phyloP scores from a whole-genome alignment of 2,329 filamentous ascomycete genomes.

The Fusarium nisikadoi region DNA sequence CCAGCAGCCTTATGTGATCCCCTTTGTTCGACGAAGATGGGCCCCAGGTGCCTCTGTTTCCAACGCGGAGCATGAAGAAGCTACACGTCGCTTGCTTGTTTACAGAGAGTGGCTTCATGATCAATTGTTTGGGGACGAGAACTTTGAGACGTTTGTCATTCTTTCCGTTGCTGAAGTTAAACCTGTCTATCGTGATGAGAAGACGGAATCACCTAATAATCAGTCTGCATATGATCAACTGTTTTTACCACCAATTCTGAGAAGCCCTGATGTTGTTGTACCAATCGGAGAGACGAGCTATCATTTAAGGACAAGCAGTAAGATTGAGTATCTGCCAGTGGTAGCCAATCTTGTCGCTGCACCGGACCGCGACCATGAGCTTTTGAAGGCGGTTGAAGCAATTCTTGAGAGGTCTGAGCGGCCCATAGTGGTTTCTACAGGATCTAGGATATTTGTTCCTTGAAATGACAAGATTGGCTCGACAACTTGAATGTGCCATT shows the following conservation, averaged over 20 bases:
- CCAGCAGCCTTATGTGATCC: neutral
- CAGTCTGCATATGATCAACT: neutral
- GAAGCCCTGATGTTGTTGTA: neutral
- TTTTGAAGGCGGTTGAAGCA: neutral
- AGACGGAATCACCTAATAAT: neutral
- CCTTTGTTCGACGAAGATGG: neutral
- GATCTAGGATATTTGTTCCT: neutral
- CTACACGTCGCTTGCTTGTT: rapidly evolving
- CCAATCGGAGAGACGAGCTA: neutral
- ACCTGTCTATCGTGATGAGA: neutral
- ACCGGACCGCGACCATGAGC: neutral
- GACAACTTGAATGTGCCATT: too few relatives aligned
- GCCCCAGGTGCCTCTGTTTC: neutral
- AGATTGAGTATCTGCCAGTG: neutral
- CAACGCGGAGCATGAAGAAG: neutral
- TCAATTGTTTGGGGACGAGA: neutral
- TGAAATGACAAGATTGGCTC: neutral
- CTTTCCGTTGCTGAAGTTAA: neutral
- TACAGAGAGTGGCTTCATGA: neutral
- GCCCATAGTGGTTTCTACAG: rapidly evolving
- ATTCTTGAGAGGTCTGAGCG: neutral
- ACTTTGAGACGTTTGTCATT: neutral
- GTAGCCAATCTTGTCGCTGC: neutral
- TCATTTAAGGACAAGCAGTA: rapidly evolving
- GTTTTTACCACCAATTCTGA: neutral